Evolutionary conservation across 441 rosid species (phyloP).

Genomic region (Cnidoscolus chayamansa): DNA sequence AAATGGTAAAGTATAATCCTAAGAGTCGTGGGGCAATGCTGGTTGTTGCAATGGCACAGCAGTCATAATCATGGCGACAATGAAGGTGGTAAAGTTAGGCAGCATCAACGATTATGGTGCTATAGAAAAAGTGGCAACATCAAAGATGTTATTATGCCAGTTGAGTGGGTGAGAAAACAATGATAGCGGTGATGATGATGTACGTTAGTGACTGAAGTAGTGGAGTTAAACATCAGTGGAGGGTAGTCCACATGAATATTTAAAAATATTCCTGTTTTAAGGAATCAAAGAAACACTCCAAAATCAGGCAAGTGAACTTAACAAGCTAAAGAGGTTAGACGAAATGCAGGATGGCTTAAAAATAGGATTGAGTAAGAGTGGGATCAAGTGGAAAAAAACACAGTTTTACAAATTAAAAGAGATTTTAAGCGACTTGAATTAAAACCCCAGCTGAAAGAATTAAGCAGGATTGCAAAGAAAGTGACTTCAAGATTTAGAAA

Average conservation of each 20-base stretch:
- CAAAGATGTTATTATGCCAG: neutral
- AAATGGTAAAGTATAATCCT: too few species aligned
- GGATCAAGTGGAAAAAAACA: neutral
- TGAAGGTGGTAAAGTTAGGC: neutral
- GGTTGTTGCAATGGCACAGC: neutral
- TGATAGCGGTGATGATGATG: neutral
- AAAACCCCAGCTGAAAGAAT: too few species aligned
- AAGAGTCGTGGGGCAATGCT: neutral
- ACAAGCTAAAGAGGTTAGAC: neutral
- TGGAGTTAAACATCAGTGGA: too few species aligned
- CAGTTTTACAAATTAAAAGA: neutral
- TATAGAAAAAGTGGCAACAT: neutral
- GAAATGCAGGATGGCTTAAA: neutral
- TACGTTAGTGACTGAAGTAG: neutral
- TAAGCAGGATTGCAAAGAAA: neutral
- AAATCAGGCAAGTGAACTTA: neutral
- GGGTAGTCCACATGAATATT: neutral
- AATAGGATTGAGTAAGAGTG: neutral
- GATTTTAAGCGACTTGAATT: neutral
- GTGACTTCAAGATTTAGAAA: neutral
- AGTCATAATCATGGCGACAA: neutral
- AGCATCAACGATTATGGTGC: neutral
- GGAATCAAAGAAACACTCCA: neutral
- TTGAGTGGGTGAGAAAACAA: neutral
- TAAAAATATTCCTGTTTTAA: neutral